Evolutionary conservation across 2,329 filamentous ascomycete genomes (phyloP).

Genomic region (Ilyonectria mors-panacis): DNA sequence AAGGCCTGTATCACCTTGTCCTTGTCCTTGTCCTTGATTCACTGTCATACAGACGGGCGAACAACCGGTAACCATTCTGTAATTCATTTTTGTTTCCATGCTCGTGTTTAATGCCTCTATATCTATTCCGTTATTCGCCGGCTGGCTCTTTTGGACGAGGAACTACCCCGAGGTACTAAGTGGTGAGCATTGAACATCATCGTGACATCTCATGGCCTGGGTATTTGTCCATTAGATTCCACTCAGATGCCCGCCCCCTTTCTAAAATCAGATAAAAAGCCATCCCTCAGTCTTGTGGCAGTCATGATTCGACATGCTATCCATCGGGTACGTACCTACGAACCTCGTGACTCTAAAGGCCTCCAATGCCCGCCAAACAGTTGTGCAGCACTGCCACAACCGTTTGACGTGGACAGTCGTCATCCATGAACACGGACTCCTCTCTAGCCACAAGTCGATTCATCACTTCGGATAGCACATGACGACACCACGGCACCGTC

Average conservation of each 20-base stretch:
- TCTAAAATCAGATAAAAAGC: neutral
- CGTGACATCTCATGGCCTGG: neutral
- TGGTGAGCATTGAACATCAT: neutral
- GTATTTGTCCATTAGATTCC: neutral
- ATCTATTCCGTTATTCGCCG: neutral
- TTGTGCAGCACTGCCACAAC: conserved; percentile 20
- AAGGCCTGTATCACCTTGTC: conserved; percentile 8
- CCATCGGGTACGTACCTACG: neutral
- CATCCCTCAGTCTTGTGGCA: neutral
- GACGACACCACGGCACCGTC: neutral
- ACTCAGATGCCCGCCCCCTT: neutral
- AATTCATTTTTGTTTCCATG: neutral
- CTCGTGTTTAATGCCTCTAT: neutral
- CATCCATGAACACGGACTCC: conserved; percentile 6
- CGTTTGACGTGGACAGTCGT: conserved; percentile 1
- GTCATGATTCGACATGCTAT: neutral
- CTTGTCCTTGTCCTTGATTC: conserved; percentile 19
- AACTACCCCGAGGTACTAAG: neutral
- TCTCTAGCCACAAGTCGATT: conserved; percentile 14
- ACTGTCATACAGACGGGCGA: neutral
- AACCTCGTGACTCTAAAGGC: neutral
- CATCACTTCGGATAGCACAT: conserved; percentile 1
- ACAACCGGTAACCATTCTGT: neutral
- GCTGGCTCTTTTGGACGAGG: neutral
- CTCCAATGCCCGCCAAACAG: neutral